Conservation (phyloP, 345 rosid genomes). For the Linum tenue region DNA sequence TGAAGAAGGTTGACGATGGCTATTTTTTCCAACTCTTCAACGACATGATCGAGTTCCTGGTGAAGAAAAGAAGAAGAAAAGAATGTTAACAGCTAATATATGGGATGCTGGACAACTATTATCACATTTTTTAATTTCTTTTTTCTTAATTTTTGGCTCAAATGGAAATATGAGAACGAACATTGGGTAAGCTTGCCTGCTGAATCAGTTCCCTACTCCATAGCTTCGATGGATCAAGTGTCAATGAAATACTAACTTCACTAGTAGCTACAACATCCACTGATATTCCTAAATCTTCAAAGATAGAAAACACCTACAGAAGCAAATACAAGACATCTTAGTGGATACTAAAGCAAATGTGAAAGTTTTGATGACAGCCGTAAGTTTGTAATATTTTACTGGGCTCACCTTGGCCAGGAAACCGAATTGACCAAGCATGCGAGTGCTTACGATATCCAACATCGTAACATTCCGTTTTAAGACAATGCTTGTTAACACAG, state of each 20-base stretch:
- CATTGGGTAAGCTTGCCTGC: slow-evolving; percentile 63
- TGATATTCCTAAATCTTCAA: slow-evolving; percentile 90
- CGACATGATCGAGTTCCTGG: slow-evolving; percentile 98
- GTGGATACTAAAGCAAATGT: background rate
- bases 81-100: background rate
- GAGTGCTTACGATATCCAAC: slow-evolving; percentile 96
- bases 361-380: slow-evolving; percentile 2
- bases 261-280: slow-evolving; percentile 99
- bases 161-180: slow-evolving; percentile 3
- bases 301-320: slow-evolving; percentile 78
- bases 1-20: slow-evolving; percentile 82
- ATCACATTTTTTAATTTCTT: too few relatives aligned
- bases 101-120: too few relatives aligned
- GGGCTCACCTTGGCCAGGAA: slow-evolving; percentile 81
- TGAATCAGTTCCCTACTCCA: slow-evolving; percentile 98
- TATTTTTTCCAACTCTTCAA: slow-evolving; percentile 94
- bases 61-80: background rate
- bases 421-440: slow-evolving; percentile 98
- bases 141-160: background rate
- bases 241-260: slow-evolving; percentile 97
- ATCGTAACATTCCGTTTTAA: slow-evolving; percentile 93
- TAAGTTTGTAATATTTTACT: slow-evolving; percentile 10
- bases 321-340: slow-evolving; percentile 3
- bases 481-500: slow-evolving; percentile 94
- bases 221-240: slow-evolving; percentile 89